Evolutionary conservation across 768 basidiomycete genomes (phyloP), one percentile per base, ranked within the genome.

Genomic region (Rhodotorula graminis): DNA sequence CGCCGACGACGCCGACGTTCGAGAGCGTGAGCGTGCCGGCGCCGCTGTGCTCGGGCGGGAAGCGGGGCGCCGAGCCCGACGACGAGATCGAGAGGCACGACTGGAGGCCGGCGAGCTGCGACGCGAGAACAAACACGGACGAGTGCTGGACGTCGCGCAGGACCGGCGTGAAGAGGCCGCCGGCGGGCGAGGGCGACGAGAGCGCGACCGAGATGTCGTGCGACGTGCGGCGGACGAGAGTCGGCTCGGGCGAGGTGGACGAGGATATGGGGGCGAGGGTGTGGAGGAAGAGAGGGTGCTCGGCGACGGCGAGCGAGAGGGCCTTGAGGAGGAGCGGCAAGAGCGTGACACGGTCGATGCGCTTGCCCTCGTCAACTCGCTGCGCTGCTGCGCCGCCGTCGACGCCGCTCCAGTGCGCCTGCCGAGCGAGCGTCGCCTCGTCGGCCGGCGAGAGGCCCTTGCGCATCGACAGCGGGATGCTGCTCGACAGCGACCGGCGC

Each of bases 291-390:
- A 93, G 82, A 0, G 92, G 91, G 90, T 92, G 91, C 79, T 90
- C 87, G 71, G 85, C 82, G 90, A 93, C 90, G 8, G 90, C 85
- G 76, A 84, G 86, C 1, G 89, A 86, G 63, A 94, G 88, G 0
- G 89, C 88, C 80, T 94, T 94, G 77, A 93, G 82, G 15, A 94
- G 85, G 78, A 93, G 83, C 18, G 92, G 92, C 46, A 94, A 87
- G 80, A 89, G 90, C 0, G 91, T 92, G 44, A 94, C 81, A 47
- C 85, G 86, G 42, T 85, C 82, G 81, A 72, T 62, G 52, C 53
- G 55, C 23, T n/a, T 37, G 12, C 12, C 25, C 14, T 67, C 63
- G 4, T 64, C 69, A 27, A 64, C 62, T 2, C 37, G 29, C 4
- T 3, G 6, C 19, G 49, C 10, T 15, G 3, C 53, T 15, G 53